Evolutionary conservation across 106 monocot genomes (phyloP).

Genomic region (Dioscorea alata): DNA sequence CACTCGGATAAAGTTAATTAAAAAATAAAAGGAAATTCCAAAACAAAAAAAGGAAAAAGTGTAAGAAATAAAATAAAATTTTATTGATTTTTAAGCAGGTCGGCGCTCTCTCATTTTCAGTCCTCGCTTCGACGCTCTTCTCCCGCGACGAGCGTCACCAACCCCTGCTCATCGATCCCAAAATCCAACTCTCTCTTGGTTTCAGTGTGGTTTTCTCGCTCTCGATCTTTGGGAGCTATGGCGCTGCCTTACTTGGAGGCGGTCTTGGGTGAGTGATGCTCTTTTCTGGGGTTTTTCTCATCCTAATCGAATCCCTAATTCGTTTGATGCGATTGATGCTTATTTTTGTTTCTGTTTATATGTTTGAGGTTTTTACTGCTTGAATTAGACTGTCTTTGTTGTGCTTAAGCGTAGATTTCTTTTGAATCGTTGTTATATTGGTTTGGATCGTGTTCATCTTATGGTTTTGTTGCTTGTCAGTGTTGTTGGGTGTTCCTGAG

Average conservation of each 20-base stretch:
- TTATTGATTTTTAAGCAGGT: too few relatives aligned
- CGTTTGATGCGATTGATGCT: background rate
- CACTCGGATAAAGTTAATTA: too few relatives aligned
- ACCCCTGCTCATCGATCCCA: too few relatives aligned
- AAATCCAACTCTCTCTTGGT: too few relatives aligned
- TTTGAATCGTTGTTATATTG: background rate
- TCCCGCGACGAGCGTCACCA: background rate
- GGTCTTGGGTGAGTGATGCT: conserved; percentile 15
- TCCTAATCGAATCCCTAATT: background rate
- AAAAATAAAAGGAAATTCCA: too few relatives aligned
- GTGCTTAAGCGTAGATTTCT: background rate
- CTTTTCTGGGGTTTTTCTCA: background rate
- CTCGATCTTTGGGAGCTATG: conserved; percentile 9
- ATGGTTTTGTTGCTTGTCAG: too few relatives aligned
- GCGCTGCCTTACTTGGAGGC: conserved; percentile 35
- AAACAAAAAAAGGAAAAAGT: too few relatives aligned
- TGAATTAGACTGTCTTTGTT: background rate
- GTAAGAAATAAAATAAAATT: too few relatives aligned
- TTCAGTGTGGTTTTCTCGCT: background rate
- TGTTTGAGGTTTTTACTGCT: background rate
- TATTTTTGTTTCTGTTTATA: background rate
- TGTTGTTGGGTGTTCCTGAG: too few relatives aligned
- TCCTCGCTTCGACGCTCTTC: too few relatives aligned
- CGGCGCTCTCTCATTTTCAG: too few relatives aligned
- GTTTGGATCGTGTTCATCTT: background rate